Evolutionary conservation across 306 rosid species (phyloP).

Genomic region (Cucumis hystrix): DNA sequence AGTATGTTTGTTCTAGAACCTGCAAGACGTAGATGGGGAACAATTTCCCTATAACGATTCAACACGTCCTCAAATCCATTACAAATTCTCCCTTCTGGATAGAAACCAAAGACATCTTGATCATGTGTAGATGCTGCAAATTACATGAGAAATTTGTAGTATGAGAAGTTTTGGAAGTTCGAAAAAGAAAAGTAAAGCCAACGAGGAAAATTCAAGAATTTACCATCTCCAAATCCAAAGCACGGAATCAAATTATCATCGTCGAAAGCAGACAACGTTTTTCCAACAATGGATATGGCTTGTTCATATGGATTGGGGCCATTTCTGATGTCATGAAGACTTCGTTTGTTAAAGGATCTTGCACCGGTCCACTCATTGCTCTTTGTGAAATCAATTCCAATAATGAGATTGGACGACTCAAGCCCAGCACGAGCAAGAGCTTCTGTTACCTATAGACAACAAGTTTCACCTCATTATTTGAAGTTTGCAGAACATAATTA

Average conservation of each 20-base stretch:
- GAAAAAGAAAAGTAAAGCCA: not conserved
- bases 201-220: not conserved
- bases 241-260: conserved; percentile 13
- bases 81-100: conserved; percentile 3
- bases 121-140: conserved; percentile 9
- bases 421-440: conserved; percentile 15
- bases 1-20: not conserved
- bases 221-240: conserved; percentile 12
- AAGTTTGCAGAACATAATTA: not conserved
- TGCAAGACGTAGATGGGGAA: conserved; percentile 13
- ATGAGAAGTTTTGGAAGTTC: not conserved
- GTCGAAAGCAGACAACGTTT: conserved; percentile 7
- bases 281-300: conserved; percentile 10
- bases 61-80: conserved; percentile 12
- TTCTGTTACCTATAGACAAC: not conserved
- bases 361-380: conserved; percentile 14
- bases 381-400: conserved; percentile 12
- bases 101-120: conserved; percentile 12
- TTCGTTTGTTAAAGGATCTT: not conserved
- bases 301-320: conserved; percentile 10
- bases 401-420: conserved; percentile 12
- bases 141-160: not conserved
- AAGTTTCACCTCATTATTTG: not conserved
- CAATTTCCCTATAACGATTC: conserved; percentile 6
- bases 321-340: conserved; percentile 4